Conservation (phyloP, 176 grass and related monocot species). For the Oryza glumipatula region DNA sequence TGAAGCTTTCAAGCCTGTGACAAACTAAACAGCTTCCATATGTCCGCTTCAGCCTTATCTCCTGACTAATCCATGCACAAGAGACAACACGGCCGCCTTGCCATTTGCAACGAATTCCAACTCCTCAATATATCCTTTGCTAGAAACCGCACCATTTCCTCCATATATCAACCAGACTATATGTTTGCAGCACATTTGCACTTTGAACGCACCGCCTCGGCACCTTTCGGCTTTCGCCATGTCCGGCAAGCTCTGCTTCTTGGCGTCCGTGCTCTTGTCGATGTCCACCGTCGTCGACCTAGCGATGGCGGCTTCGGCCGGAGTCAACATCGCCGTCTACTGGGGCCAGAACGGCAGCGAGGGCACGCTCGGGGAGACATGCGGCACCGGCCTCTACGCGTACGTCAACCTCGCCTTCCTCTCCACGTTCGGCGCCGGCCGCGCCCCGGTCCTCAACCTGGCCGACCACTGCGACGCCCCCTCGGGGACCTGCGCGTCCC, state of each 20-base stretch:
- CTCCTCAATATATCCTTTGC: background rate
- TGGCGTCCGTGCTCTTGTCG: background rate
- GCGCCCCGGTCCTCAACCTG: constrained; percentile 53
- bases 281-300: constrained; percentile 3
- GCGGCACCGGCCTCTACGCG: constrained; percentile 42
- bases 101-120: constrained; percentile 5
- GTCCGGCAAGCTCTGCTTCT: background rate
- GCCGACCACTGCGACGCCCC: constrained; percentile 55
- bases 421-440: constrained; percentile 53
- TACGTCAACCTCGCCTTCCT: constrained; percentile 69
- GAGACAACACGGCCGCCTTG: background rate
- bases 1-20: background rate
- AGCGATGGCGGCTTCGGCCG: background rate
- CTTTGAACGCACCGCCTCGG: constrained; percentile 1
- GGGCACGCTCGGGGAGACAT: constrained; percentile 53
- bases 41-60: background rate
- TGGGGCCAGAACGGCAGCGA: constrained; percentile 73
- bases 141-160: background rate
- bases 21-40: constrained; percentile 38
- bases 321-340: constrained; percentile 58
- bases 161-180: background rate
- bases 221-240: background rate
- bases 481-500: constrained; percentile 38
- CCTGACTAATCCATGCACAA: constrained; percentile 34
- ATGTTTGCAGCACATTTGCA: background rate